Evolutionary conservation across 805 yeast species (phyloP), one percentile per base, ranked within the genome.

Genomic region (Candida sakaeoensis): DNA sequence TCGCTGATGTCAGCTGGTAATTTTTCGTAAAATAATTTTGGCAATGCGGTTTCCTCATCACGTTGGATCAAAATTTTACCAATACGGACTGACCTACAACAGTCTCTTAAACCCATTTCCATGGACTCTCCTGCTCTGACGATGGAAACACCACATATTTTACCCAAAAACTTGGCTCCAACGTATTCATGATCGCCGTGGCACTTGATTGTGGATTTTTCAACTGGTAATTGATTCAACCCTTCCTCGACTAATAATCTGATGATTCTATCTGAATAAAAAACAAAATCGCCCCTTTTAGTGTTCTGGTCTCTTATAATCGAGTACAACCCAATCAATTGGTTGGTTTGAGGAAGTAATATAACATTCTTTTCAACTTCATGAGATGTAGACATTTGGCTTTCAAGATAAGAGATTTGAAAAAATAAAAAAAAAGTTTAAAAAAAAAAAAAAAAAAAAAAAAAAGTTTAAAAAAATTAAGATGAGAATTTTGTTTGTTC

Each of bases 101-200:
- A 91, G 61, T 91, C 98, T 61, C 99, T 80, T 48, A 93, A 72
- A 24, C 98, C 99, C 73, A 88, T 95, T 65, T 93, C 99, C 99
- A 93, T 93, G 32, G 95, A 84, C 64, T 93, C 99, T 50, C 99
- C 99, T 4, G 99, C 99, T 60, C 99, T 77, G 54, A 93, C 95
- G 58, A 93, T 93, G 13, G 96, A 88, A 26, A 93, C 99, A 49
- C 99, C 99, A 61, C 98, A 91, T 45, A 93, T 93, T 63, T 87
- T 89, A 32, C 99, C 98, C 54, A 79, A 67, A 61, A 91, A 91
- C 44, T 74, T 71, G 42, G 83, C 82, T 10, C 99, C 99, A 3
- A 77, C 72, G 59, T 77, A 88, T 27, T 65, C 63, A 47, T 79
- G 74, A 39, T 82, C 83, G 9, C 93, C 80, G 33, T 95, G 91